Percentiles rank a stretch among this genome's conserved stretches.
Conservation (phyloP, 2,329 filamentous ascomycete species). For the Aspergillus caelatus region DNA sequence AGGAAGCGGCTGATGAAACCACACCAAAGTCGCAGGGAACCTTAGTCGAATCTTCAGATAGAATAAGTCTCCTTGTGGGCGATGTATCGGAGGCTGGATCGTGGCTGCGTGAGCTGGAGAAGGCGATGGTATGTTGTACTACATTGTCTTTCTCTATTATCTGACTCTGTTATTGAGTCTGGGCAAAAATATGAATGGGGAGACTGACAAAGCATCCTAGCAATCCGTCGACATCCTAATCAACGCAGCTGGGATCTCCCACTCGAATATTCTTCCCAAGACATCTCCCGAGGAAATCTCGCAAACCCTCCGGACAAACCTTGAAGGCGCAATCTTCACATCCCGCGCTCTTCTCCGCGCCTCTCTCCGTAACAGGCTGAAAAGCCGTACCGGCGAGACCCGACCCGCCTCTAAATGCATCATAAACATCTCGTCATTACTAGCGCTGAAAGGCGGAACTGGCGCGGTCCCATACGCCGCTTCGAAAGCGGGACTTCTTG, state of each 20-base stretch:
- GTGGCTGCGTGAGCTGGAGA: conserved; percentile 42
- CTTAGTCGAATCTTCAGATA: conserved; percentile 19
- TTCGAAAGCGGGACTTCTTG: conserved; percentile 77
- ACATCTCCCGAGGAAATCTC: conserved; percentile 57
- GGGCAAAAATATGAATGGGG: background rate
- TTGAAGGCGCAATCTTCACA: conserved; percentile 52
- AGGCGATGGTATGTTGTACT: conserved; percentile 36
- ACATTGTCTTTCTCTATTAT: too few relatives aligned
- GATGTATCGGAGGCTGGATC: conserved; percentile 39
- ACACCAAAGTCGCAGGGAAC: conserved; percentile 6
- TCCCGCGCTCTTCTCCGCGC: conserved; percentile 43
- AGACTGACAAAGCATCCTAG: conserved; percentile 20
- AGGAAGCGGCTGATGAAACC: background rate
- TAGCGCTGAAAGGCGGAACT: conserved; percentile 68
- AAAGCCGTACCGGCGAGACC: conserved; percentile 24
- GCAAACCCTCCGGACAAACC: conserved; percentile 68
- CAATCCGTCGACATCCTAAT: conserved; percentile 63
- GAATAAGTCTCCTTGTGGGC: conserved; percentile 37
- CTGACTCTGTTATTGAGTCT: too few relatives aligned
- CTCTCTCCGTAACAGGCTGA: conserved; percentile 34
- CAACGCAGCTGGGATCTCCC: conserved; percentile 77
- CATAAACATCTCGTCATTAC: conserved; percentile 78
- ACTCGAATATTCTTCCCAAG: conserved; percentile 64
- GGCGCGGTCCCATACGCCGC: conserved; percentile 77
- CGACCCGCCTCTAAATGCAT: conserved; percentile 69